Percentiles rank a stretch among this genome's conserved stretches.
These are phyloP conservation scores for Fusarium sp. DNA, from an alignment of 2,329 filamentous ascomycete species.

Conservation along the genomic window DNA sequence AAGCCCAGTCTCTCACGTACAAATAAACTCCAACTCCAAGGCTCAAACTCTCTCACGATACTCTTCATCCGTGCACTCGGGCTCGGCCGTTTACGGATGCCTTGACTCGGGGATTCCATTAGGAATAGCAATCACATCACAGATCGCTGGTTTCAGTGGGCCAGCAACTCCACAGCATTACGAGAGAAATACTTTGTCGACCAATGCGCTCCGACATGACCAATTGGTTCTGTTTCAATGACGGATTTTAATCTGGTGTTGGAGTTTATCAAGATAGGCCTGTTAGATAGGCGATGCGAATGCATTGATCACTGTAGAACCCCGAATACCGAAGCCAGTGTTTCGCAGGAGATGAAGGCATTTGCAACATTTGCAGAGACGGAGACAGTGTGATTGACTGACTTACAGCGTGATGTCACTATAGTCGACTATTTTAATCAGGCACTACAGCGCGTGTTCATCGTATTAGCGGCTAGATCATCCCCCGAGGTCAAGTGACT, in stretches of 20 bases:
- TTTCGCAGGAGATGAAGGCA: neutral
- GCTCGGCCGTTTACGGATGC: slow-evolving; percentile 22
- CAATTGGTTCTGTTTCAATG: slow-evolving; percentile 32
- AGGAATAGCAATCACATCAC: slow-evolving; percentile 24
- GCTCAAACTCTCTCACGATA: neutral
- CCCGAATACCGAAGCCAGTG: slow-evolving; percentile 19
- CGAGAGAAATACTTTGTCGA: slow-evolving; percentile 5
- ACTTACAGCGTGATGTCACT: neutral
- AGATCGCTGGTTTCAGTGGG: slow-evolving; percentile 15
- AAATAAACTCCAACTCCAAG: neutral
- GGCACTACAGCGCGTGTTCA: neutral
- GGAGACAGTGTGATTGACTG: neutral
- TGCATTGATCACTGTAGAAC: slow-evolving; percentile 20
- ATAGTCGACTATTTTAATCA: neutral
- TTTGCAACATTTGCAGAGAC: neutral
- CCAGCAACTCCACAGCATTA: slow-evolving; percentile 18
- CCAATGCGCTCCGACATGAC: slow-evolving; percentile 23
- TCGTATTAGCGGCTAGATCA: neutral
- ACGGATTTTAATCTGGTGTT: slow-evolving; percentile 19
- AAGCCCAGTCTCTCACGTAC: neutral
- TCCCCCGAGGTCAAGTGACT: slow-evolving; percentile 7
- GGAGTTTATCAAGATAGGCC: slow-evolving; percentile 28
- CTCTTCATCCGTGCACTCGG: neutral
- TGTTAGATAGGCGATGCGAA: slow-evolving; percentile 24
- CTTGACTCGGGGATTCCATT: slow-evolving; percentile 26